phyloP scores from a whole-genome alignment of 805 yeast genomes.

The Candida methanosorbosa region DNA sequence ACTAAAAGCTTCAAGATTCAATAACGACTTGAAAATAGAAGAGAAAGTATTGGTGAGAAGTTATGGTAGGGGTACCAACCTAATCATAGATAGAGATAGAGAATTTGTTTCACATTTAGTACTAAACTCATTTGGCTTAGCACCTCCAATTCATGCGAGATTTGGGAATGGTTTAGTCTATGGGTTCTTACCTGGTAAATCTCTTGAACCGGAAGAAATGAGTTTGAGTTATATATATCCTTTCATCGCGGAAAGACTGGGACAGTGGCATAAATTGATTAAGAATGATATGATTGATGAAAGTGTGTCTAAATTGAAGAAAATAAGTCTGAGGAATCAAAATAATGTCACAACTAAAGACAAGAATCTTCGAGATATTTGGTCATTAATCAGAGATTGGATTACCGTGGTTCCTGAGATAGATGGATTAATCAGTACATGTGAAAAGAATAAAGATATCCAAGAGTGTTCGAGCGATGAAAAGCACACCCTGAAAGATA shows the following conservation, averaged over 20 bases:
- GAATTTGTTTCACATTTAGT: conserved; percentile 66
- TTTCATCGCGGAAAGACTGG: conserved; percentile 55
- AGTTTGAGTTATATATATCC: conserved; percentile 38
- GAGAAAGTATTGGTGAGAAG: conserved; percentile 53
- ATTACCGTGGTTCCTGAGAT: conserved; percentile 49
- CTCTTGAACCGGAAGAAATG: conserved; percentile 49
- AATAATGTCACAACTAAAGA: conserved; percentile 9
- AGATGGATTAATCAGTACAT: conserved; percentile 27
- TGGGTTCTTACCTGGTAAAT: conserved; percentile 58
- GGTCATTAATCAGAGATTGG: conserved; percentile 60
- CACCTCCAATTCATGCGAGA: conserved; percentile 60
- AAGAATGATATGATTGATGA: conserved; percentile 37
- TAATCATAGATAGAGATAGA: conserved; percentile 65
- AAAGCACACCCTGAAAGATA: conserved; percentile 25
- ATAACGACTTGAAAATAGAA: conserved; percentile 7
- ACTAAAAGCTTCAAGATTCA: conserved; percentile 30
- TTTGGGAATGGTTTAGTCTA: conserved; percentile 68
- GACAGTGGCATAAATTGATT: conserved; percentile 58
- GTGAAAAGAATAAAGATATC: conserved; percentile 25
- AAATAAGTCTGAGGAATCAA: conserved; percentile 13
- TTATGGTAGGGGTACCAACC: conserved; percentile 65
- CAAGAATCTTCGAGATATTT: conserved; percentile 32
- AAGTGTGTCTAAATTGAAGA: conserved; percentile 32
- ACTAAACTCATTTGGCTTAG: conserved; percentile 49
- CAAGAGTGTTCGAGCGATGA: too few relatives aligned